Conservation (phyloP, 768 basidiomycete genomes). For the Calocybe gangraenosa region DNA sequence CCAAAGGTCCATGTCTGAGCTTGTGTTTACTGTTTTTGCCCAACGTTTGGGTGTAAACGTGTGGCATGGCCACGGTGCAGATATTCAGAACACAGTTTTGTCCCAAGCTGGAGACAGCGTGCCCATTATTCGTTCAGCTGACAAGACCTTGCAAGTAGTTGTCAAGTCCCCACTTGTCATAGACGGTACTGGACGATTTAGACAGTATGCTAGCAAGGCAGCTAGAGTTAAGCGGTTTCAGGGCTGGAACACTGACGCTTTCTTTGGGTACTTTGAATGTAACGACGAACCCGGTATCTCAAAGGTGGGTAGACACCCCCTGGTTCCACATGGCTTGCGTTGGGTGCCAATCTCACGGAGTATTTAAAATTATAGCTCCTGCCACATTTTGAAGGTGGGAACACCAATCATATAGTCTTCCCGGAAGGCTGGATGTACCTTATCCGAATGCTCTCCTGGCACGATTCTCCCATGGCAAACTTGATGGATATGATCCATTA, state of each 20-base stretch:
- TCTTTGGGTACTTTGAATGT: constrained; percentile 1
- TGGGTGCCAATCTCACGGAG: too few species aligned
- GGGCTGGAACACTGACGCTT: constrained; percentile 1
- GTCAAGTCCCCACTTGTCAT: neutral
- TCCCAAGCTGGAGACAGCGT: neutral
- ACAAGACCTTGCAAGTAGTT: neutral
- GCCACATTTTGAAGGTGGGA: constrained; percentile 1
- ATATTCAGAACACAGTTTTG: neutral
- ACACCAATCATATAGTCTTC: constrained; percentile 3
- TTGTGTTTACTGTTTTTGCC: constrained; percentile 1
- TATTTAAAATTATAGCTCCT: too few species aligned
- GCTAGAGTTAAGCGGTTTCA: constrained; percentile 1
- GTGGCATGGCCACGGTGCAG: neutral
- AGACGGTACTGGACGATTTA: constrained; percentile 1
- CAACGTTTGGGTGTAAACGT: constrained; percentile 3
- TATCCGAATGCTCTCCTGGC: neutral
- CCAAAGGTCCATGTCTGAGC: constrained; percentile 1
- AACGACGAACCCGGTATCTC: neutral
- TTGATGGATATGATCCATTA: constrained; percentile 4
- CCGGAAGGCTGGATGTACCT: constrained; percentile 2
- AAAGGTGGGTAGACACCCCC: neutral
- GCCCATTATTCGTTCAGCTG: neutral
- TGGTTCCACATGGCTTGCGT: neutral
- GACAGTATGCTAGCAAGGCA: constrained; percentile 2
- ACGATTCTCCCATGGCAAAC: neutral